Percentiles rank a stretch among this genome's conserved stretches.
phyloP scores from a whole-genome alignment of 257 asterid genomes.

The Buddleja alternifolia region DNA sequence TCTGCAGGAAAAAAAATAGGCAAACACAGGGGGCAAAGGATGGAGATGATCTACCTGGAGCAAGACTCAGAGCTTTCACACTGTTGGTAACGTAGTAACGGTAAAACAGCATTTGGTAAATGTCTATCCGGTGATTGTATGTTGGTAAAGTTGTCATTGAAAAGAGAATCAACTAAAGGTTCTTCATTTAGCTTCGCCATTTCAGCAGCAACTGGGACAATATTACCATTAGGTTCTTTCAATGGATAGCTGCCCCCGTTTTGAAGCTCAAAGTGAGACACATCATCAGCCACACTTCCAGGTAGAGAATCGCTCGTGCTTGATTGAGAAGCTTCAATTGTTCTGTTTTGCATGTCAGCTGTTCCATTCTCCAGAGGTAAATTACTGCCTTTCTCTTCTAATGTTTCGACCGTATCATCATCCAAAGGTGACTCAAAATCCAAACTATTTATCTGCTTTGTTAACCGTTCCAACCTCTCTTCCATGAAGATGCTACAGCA shows the following conservation, averaged over 20 bases:
- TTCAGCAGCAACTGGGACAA: constrained; percentile 41
- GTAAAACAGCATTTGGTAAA: constrained; percentile 58
- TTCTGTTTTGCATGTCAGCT: constrained; percentile 42
- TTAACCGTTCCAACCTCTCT: constrained; percentile 88
- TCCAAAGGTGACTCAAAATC: constrained; percentile 57
- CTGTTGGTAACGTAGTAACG: constrained; percentile 67
- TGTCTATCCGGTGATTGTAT: constrained; percentile 56
- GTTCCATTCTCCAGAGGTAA: constrained; percentile 46
- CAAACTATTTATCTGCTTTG: constrained; percentile 68
- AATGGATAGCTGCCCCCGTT: constrained; percentile 37
- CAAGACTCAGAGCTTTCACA: constrained; percentile 91
- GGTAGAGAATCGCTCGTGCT: constrained; percentile 42
- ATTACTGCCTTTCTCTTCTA: constrained; percentile 51
- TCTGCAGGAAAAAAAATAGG: constrained; percentile 20
- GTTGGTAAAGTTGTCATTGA: constrained; percentile 35
- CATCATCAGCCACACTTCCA: constrained; percentile 42
- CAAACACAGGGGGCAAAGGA: constrained; percentile 21
- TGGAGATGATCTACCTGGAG: constrained; percentile 56
- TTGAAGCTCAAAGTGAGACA: constrained; percentile 50
- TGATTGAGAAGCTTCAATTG: constrained; percentile 52
- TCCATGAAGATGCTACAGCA: constrained; percentile 78
- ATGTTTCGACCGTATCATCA: constrained; percentile 45
- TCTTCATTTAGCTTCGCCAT: constrained; percentile 49
- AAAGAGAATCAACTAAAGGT: constrained; percentile 37
- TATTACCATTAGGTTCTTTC: constrained; percentile 41